A percentile compares a stretch with the other conserved stretches of the same genome.
These are phyloP conservation scores for Metroxylon sagu DNA, from an alignment of 176 grass and related monocot genomes.

Conservation along the genomic window DNA sequence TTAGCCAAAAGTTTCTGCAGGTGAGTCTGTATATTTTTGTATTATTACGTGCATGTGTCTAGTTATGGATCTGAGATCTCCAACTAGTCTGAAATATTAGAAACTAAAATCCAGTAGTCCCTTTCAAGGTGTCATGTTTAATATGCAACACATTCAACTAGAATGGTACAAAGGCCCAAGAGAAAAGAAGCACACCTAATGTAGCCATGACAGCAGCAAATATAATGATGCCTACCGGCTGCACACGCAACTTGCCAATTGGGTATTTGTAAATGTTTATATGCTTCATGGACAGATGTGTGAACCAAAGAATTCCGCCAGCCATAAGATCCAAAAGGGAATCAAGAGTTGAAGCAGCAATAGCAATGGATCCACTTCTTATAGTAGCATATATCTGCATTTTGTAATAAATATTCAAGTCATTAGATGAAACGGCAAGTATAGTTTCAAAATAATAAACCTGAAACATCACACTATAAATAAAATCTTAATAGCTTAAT, in stretches of 20 bases:
- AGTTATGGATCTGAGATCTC: too few relatives aligned
- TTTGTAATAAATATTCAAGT: constrained; percentile 3
- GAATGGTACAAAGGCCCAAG: background rate
- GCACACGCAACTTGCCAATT: constrained; percentile 86
- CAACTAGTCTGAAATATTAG: too few relatives aligned
- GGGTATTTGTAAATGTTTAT: constrained; percentile 89
- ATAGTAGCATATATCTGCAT: constrained; percentile 78
- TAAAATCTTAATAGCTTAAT: too few relatives aligned
- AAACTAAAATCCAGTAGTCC: too few relatives aligned
- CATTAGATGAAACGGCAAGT: background rate
- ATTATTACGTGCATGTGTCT: too few relatives aligned
- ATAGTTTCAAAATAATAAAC: too few relatives aligned
- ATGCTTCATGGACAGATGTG: constrained; percentile 89
- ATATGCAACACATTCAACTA: background rate
- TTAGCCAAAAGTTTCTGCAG: too few relatives aligned
- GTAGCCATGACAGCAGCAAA: constrained; percentile 90
- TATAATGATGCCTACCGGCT: constrained; percentile 89
- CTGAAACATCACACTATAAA: too few relatives aligned
- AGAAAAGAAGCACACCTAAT: constrained; percentile 43
- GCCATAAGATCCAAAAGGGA: constrained; percentile 91
- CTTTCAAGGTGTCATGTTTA: too few relatives aligned
- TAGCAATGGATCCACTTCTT: constrained; percentile 92
- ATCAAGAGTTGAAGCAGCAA: constrained; percentile 92
- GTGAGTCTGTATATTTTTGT: too few relatives aligned
- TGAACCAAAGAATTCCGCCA: constrained; percentile 96